Base-by-base conservation (phyloP, 1,139 yeast genomes). In the Meyerozyma sp. region DNA sequence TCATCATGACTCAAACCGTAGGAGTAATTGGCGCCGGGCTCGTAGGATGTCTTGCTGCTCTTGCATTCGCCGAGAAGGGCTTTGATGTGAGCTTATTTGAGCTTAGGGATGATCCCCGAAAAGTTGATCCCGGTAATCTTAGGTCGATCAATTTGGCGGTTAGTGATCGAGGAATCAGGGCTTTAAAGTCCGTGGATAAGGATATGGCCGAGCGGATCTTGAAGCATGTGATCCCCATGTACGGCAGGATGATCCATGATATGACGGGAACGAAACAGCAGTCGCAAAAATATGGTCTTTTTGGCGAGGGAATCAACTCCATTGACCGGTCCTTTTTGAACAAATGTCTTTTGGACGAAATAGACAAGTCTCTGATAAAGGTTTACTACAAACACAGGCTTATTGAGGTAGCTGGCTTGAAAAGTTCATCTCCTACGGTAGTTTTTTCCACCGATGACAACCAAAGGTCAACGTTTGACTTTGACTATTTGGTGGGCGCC, bases 171-270 rank as follows among this genome's bases (percentile, higher is more conserved):
- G 97, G 97, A 0, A 82, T 90, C 44, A 63, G 75, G 28, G 87
- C 96, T 0, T 63, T 91, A 56, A 66, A 73, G 42, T 71, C 71
- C 43, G 81, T 90, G 4, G 90, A 85, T 56, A 61, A 66, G 1
- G 74, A 64, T 9, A 70, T 89, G 70, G 79, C 85, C 8, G 63
- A 66, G 0, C 61, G 81, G 14, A 74, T 87, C 2, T 58, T 86
- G 51, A 66, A 70, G 35, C 78, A 79, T 40, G 77, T 86, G 16
- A 84, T 87, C 30, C 96, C 96, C 3, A 86, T 91, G 91, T 66
- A 77, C 40, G 97, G 96, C 1, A 70, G 97, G 39, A 90, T 90
- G 97, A 82, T 91, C 46, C 97, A 91, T 59, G 84, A 83, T 53
- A 44, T 63, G 18, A 56, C 71, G 9, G 96, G 95, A 0, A 55